Base-by-base conservation (phyloP, 495 filamentous ascomycete genomes). In the Penicillium turbatum region DNA sequence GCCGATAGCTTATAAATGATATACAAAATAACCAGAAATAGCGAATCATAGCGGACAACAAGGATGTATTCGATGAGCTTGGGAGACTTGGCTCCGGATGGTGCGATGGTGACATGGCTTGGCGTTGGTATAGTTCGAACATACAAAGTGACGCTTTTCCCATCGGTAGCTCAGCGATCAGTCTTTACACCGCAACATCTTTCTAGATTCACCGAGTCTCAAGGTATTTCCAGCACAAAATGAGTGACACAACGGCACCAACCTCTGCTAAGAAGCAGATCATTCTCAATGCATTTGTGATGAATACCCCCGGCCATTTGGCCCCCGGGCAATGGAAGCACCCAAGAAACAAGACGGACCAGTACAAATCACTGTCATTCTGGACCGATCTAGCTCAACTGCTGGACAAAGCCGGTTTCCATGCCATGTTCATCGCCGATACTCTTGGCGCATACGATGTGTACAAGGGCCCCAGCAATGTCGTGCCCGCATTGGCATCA, bases 371-470 rank as follows among this genome's bases (percentile, higher is more conserved):
- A 24, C 57, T 63, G 16, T 72, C 77, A 1, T 79, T 83, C 61
- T 84, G 82, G 82, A 74, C 78, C 11, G 71, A 78, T 41, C 56
- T 84, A 4, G 82, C 81, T 2, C 76, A 80, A 57, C 63, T 82
- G 27, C 72, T 83, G 6, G 82, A 84, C 54, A 67, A 71, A 38
- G 82, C 79, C 32, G 78, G 79, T 34, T 80, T 85, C 63, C 81
- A 85, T 57, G 82, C 78, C 45, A 81, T 84, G 56, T 85, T 84
- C 62, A 79, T 84, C 46, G 82, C 82, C 6, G 81, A 83, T 40
- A 66, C 61, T 11, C 50, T 69, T 3, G 65, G 67, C 5, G 59
- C 56, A 13, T 70, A 70, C 50, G 67, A 71, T 50, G 60, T 71
- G 17, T 70, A 71, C 56, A 67, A 66, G 47, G 67, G 65, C 6